Conservation (phyloP, 345 rosid species). For the Anacardium occidentale region DNA sequence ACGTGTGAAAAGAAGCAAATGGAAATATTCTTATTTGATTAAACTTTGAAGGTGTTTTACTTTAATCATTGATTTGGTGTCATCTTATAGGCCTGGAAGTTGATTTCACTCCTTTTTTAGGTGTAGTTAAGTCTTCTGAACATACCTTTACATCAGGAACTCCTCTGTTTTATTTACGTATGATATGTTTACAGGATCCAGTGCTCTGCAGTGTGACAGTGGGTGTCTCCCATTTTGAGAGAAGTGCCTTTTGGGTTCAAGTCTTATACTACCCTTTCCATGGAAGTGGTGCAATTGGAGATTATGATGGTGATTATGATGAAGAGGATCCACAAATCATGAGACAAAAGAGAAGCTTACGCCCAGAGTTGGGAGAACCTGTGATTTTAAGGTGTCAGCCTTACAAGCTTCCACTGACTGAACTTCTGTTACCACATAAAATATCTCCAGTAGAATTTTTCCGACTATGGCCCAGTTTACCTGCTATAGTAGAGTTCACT, state of each 20-base stretch:
- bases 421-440: conserved; percentile 92
- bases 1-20: background rate
- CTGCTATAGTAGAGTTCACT: conserved; percentile 81
- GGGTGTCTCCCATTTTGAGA: conserved; percentile 94
- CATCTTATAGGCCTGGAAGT: background rate
- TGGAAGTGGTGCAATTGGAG: conserved; percentile 79
- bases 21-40: background rate
- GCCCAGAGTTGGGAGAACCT: conserved; percentile 94
- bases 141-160: background rate
- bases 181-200: conserved; percentile 64
- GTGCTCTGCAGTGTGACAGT: conserved; percentile 90
- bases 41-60: background rate
- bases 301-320: conserved; percentile 79
- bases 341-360: conserved; percentile 77
- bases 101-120: background rate
- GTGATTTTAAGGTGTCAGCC: conserved; percentile 96
- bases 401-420: conserved; percentile 93
- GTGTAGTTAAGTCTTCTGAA: background rate
- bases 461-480: conserved; percentile 98
- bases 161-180: conserved; percentile 18
- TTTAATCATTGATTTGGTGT: background rate
- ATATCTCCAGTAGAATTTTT: conserved; percentile 95
- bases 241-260: conserved; percentile 96
- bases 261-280: conserved; percentile 91
- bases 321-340: conserved; percentile 87